A percentile compares a stretch with the other conserved stretches of the same genome.
These are phyloP conservation scores for Cercophora scortea DNA, from an alignment of 495 filamentous ascomycete species.

Conservation along the genomic window DNA sequence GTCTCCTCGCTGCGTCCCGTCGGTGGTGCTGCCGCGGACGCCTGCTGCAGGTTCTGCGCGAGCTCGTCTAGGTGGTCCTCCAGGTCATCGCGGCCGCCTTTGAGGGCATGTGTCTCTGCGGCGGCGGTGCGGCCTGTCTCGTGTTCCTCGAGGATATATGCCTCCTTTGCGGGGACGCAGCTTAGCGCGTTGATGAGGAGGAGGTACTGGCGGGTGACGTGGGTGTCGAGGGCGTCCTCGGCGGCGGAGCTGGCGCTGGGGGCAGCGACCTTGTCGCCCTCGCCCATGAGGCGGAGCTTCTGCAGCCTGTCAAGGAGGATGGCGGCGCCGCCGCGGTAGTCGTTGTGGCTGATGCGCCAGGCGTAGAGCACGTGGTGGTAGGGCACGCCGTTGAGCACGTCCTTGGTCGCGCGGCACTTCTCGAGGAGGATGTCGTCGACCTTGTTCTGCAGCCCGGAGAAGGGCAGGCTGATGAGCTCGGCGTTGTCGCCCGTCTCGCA, in stretches of 20 bases:
- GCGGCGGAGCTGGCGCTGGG: constrained; percentile 26
- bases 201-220: constrained; percentile 63
- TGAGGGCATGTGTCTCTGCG: neutral
- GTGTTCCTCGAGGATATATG: constrained; percentile 53
- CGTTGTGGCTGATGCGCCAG: constrained; percentile 72
- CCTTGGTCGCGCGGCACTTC: constrained; percentile 49
- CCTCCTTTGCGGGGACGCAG: constrained; percentile 74
- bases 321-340: constrained; percentile 83
- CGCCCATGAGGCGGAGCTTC: constrained; percentile 39
- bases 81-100: constrained; percentile 11
- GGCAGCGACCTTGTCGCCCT: constrained; percentile 38
- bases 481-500: constrained; percentile 56
- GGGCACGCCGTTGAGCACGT: constrained; percentile 50
- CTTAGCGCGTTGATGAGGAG: constrained; percentile 81
- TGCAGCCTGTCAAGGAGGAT: constrained; percentile 57
- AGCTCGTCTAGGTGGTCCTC: constrained; percentile 20
- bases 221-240: constrained; percentile 46
- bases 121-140: constrained; percentile 2
- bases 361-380: constrained; percentile 83
- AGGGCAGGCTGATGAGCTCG: constrained; percentile 66
- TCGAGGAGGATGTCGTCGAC: constrained; percentile 72
- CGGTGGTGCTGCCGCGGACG: constrained; percentile 4
- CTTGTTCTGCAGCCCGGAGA: constrained; percentile 62
- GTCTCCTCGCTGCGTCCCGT: constrained; percentile 18
- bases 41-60: constrained; percentile 10